Conservation (phyloP, 2,329 filamentous ascomycete species). For the Gnomoniopsis sp. region DNA sequence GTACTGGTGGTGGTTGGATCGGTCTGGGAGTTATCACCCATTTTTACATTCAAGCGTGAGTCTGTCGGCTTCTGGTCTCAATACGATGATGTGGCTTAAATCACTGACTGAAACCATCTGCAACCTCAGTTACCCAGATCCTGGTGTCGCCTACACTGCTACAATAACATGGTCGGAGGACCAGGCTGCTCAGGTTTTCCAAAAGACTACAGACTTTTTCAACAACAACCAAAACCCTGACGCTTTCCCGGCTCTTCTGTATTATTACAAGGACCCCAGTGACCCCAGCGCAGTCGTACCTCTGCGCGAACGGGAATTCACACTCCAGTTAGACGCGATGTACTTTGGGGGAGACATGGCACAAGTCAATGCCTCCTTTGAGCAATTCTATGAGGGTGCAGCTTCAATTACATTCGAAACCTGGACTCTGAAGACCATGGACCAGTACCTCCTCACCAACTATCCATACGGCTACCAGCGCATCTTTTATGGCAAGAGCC, state of each 20-base stretch:
- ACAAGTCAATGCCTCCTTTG: constrained; percentile 1
- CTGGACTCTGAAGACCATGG: constrained; percentile 6
- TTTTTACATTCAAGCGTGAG: constrained; percentile 14
- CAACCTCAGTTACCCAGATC: constrained; percentile 9
- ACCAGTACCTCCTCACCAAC: constrained; percentile 13
- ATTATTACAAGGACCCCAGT: constrained; percentile 8
- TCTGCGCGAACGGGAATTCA: constrained; percentile 7
- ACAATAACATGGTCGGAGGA: constrained; percentile 8
- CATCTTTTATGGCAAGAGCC: constrained; percentile 13
- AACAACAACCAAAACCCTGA: constrained; percentile 10
- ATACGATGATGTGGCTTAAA: background rate
- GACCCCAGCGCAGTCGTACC: constrained; percentile 4
- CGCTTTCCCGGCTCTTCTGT: constrained; percentile 6
- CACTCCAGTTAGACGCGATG: constrained; percentile 10
- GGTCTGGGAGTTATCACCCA: constrained; percentile 7
- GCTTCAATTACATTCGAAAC: background rate
- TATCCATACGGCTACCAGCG: constrained; percentile 13
- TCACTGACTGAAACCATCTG: background rate
- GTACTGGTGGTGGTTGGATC: constrained; percentile 13
- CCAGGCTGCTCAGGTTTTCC: constrained; percentile 5
- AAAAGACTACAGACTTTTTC: constrained; percentile 7
- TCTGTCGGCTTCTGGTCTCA: background rate
- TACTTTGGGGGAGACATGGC: constrained; percentile 11
- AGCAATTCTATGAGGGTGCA: constrained; percentile 7
- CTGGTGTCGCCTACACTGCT: constrained; percentile 3